Evolutionary conservation across 371 early-diverging fungal species (phyloP).

Genomic region (Ecytonucleospora hepatopenaei): DNA sequence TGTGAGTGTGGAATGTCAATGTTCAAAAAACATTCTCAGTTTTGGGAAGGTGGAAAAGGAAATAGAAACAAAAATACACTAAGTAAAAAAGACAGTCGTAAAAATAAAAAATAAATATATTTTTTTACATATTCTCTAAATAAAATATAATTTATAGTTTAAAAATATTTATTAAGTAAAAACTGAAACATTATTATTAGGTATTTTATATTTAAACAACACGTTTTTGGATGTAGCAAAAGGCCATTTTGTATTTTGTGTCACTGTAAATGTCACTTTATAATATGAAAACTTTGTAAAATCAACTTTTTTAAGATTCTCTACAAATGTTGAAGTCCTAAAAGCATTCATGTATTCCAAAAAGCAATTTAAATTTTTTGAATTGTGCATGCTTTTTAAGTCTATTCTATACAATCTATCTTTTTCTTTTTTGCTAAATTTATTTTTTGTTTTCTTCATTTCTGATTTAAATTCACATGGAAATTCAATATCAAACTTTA

Average conservation of each 20-base stretch:
- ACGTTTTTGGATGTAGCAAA: no score
- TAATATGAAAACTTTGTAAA: not conserved
- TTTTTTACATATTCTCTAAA: not conserved
- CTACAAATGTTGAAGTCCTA: not conserved
- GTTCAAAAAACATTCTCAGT: conserved; percentile 59
- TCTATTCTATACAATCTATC: not conserved
- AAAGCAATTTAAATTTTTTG: not conserved
- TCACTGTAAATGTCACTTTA: not conserved
- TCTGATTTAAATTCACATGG: not conserved
- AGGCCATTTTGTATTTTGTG: not conserved
- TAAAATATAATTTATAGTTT: not conserved
- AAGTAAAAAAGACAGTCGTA: conserved; percentile 66
- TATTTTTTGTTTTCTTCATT: not conserved
- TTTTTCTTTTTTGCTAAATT: not conserved
- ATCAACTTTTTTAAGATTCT: not conserved
- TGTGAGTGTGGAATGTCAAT: conserved; percentile 62
- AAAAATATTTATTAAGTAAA: not conserved
- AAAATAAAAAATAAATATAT: conserved; percentile 51
- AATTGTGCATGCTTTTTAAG: not conserved
- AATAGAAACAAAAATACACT: conserved; percentile 66
- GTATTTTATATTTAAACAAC: no score
- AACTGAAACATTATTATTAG: no score
- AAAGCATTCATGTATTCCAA: not conserved
- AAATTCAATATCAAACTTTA: not conserved
- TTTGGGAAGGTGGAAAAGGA: conserved; percentile 92